Evolutionary conservation across 2,329 filamentous ascomycete genomes (phyloP).

Genomic region (Didymella arachidicola): DNA sequence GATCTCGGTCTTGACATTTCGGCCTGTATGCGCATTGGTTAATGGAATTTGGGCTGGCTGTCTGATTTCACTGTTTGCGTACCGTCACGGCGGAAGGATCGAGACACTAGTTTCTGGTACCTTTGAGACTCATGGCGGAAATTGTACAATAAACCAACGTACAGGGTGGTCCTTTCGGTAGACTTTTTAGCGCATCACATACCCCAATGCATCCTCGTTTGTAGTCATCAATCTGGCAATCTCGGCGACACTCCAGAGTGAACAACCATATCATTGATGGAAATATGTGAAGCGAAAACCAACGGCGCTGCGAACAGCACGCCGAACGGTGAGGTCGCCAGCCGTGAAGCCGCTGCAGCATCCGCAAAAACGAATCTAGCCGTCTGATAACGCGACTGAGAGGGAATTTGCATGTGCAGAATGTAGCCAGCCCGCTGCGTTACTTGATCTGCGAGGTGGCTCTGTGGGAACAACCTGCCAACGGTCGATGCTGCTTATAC

Average conservation of each 20-base stretch:
- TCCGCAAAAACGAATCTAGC: neutral
- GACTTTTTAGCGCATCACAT: neutral
- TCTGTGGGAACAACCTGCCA: neutral
- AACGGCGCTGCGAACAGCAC: conserved; percentile 9
- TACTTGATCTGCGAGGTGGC: neutral
- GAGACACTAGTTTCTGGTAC: neutral
- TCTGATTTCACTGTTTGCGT: conserved; percentile 15
- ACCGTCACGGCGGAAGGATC: neutral
- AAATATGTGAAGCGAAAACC: conserved; percentile 3
- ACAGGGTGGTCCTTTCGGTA: neutral
- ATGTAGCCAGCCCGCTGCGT: neutral
- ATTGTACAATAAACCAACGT: neutral
- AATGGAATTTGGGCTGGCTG: conserved; percentile 9
- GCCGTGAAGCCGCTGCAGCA: conserved; percentile 1
- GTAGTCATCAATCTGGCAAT: neutral
- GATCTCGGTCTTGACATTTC: neutral
- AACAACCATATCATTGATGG: conserved; percentile 9
- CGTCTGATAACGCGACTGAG: neutral
- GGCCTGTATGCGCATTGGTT: neutral
- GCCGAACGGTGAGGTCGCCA: conserved; percentile 9
- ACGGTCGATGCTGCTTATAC: neutral
- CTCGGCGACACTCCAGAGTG: neutral
- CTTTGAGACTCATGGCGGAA: neutral
- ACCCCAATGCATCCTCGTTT: neutral
- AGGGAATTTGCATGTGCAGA: neutral